Evolutionary conservation across 495 filamentous ascomycete species (phyloP).

Genomic region (Penicillium nucicola): DNA sequence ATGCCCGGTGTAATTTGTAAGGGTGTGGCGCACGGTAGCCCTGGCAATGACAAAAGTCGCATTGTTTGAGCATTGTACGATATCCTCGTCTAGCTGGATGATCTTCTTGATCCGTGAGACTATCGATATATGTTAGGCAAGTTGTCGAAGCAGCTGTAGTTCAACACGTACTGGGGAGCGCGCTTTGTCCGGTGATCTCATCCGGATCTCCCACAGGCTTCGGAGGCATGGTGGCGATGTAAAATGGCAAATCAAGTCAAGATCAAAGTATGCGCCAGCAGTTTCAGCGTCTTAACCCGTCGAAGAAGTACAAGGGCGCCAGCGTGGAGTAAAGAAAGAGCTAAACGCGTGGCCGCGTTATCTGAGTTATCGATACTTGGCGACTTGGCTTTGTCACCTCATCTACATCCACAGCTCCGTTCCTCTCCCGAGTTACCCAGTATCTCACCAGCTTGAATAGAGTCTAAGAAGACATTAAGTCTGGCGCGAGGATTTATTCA

Average conservation of each 20-base stretch:
- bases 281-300: neutral
- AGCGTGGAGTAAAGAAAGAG: constrained; percentile 14
- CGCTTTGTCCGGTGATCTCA: constrained; percentile 79
- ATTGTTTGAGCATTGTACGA: constrained; percentile 80
- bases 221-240: constrained; percentile 65
- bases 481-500: neutral
- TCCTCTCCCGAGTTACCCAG: neutral
- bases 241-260: neutral
- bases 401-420: constrained; percentile 10
- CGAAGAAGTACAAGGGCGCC: neutral
- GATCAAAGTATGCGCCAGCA: neutral
- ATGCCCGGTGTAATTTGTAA: neutral
- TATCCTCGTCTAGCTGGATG: constrained; percentile 81
- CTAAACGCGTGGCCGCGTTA: constrained; percentile 29
- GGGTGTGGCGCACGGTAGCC: constrained; percentile 61
- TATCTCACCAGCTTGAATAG: neutral
- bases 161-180: constrained; percentile 71
- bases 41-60: constrained; percentile 93
- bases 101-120: constrained; percentile 94
- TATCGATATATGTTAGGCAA: constrained; percentile 30
- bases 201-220: constrained; percentile 77
- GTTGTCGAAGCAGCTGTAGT: neutral
- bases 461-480: neutral
- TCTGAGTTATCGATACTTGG: constrained; percentile 35
- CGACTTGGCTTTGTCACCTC: constrained; percentile 17